Conservation (phyloP, 140 eudicot species). For the Anethum foeniculum region DNA sequence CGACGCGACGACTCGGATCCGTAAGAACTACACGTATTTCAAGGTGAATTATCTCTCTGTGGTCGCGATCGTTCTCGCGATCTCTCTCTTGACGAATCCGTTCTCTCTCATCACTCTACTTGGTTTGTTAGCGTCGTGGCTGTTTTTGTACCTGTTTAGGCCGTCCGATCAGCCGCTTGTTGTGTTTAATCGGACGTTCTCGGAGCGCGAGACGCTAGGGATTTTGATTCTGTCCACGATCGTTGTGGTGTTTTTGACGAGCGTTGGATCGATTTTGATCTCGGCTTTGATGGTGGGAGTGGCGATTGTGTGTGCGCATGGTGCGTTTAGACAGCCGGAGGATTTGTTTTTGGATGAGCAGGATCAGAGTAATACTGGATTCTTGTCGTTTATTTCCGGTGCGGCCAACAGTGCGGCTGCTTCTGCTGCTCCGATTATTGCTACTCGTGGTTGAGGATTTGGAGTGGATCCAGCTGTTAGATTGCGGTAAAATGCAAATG, state of each 20-base stretch:
- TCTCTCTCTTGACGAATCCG: slow-evolving; percentile 79
- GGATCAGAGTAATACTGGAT: slow-evolving; percentile 28
- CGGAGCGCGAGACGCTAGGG: slow-evolving; percentile 77
- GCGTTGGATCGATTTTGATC: slow-evolving; percentile 49
- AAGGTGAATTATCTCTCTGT: slow-evolving; percentile 62
- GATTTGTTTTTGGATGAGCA: slow-evolving; percentile 60
- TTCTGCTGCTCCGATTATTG: slow-evolving; percentile 23
- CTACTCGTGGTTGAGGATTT: slow-evolving; percentile 33
- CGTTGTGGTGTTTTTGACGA: slow-evolving; percentile 44
- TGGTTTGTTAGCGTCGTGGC: slow-evolving; percentile 69
- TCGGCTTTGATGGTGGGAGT: slow-evolving; percentile 47
- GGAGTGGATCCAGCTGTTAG: neutral
- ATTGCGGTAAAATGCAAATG: slow-evolving; percentile 8
- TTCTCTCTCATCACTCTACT: slow-evolving; percentile 60
- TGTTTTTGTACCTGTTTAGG: slow-evolving; percentile 76
- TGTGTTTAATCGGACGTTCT: slow-evolving; percentile 57
- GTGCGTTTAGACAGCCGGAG: slow-evolving; percentile 50
- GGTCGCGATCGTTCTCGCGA: slow-evolving; percentile 48
- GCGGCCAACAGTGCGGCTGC: slow-evolving; percentile 25
- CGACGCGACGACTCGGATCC: slow-evolving; percentile 72
- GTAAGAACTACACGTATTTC: slow-evolving; percentile 76
- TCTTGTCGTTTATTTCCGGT: slow-evolving; percentile 36
- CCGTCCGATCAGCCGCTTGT: slow-evolving; percentile 76
- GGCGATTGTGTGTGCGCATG: slow-evolving; percentile 38
- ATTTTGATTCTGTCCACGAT: slow-evolving; percentile 28